Percentiles rank a stretch among this genome's conserved stretches.
These are phyloP conservation scores for Salix koriyanagi DNA, from an alignment of 345 rosid species.

Conservation along the genomic window DNA sequence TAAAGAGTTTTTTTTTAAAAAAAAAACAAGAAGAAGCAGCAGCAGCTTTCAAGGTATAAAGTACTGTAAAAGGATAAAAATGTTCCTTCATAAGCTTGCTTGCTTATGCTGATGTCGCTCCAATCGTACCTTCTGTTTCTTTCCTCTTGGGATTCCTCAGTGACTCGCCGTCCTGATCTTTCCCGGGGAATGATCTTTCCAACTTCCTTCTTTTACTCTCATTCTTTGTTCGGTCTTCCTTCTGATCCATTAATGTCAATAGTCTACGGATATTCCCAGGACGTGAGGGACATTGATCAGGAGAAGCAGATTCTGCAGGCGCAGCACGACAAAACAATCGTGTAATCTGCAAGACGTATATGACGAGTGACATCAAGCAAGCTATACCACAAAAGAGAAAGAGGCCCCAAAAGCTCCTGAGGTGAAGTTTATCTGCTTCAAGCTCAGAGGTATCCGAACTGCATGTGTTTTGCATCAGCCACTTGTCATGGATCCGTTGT, in stretches of 20 bases:
- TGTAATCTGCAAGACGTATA: conserved; percentile 54
- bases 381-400: conserved; percentile 74
- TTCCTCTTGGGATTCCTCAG: conserved; percentile 18
- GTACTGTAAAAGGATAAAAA: background rate
- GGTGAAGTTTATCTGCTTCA: conserved; percentile 71
- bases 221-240: conserved; percentile 40
- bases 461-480: conserved; percentile 69
- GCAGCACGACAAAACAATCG: conserved; percentile 24
- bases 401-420: conserved; percentile 84
- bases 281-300: conserved; percentile 24
- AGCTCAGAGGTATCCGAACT: conserved; percentile 55
- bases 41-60: background rate
- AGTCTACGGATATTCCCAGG: conserved; percentile 50
- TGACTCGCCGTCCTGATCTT: conserved; percentile 19
- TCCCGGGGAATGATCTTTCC: conserved; percentile 35
- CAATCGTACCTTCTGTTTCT: conserved; percentile 14
- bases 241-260: conserved; percentile 77
- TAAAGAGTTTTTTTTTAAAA: too few relatives aligned
- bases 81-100: background rate
- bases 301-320: conserved; percentile 26
- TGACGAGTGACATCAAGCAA: conserved; percentile 61
- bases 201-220: conserved; percentile 51
- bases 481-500: conserved; percentile 92
- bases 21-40: too few relatives aligned
- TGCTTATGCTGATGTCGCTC: background rate